Evolutionary conservation across 768 basidiomycete genomes (phyloP).

Genomic region (Auriscalpium microsporum): DNA sequence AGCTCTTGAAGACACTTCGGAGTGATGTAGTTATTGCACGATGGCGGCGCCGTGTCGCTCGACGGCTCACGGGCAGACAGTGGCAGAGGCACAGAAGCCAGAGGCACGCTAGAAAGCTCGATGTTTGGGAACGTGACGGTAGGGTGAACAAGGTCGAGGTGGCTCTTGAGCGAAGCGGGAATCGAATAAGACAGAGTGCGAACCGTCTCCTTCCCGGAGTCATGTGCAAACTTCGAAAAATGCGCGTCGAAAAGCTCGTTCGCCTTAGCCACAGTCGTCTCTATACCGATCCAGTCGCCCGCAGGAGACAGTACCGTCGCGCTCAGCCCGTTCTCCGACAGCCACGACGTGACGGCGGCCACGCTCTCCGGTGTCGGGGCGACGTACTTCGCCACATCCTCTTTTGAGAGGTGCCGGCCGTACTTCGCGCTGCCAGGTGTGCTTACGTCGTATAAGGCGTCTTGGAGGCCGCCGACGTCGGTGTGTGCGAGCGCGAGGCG

Average conservation of each 20-base stretch:
- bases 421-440: background rate
- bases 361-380: constrained; percentile 8
- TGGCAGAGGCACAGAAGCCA: background rate
- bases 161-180: constrained; percentile 9
- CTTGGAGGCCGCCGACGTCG: background rate
- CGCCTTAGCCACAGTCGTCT: constrained; percentile 11
- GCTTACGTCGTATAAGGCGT: background rate
- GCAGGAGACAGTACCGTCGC: constrained; percentile 6
- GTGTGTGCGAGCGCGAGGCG: background rate
- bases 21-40: background rate
- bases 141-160: constrained; percentile 15
- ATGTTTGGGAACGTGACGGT: constrained; percentile 2
- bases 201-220: constrained; percentile 8
- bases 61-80: background rate
- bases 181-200: constrained; percentile 17
- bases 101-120: background rate
- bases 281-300: constrained; percentile 15
- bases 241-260: constrained; percentile 13
- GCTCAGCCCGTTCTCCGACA: constrained; percentile 8
- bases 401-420: background rate
- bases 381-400: constrained; percentile 4
- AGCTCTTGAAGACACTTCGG: constrained; percentile 14
- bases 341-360: constrained; percentile 9
- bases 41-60: background rate
- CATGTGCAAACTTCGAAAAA: constrained; percentile 11